Conservation (phyloP, 352 stramenopile genomes). For the Phytophthora constricta region DNA sequence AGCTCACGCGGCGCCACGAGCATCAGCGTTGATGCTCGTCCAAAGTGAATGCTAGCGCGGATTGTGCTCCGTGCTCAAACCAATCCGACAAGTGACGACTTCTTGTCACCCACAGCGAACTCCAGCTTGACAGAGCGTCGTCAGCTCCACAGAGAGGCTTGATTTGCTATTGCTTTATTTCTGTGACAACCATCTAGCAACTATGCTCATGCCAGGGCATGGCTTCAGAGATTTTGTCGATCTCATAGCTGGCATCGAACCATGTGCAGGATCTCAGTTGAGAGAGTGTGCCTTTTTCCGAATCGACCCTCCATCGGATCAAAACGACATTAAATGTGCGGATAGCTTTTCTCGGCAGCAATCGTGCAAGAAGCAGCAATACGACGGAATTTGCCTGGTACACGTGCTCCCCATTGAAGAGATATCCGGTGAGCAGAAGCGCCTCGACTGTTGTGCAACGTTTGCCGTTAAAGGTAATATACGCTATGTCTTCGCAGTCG, state of each 20-base stretch:
- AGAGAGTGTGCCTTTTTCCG: conserved; percentile 16
- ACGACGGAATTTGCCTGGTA: conserved; percentile 29
- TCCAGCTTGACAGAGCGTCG: no score
- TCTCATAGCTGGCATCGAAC: conserved; percentile 29
- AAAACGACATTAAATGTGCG: conserved; percentile 36
- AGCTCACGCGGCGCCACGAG: no score
- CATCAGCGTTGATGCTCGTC: no score
- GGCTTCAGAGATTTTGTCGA: conserved; percentile 26
- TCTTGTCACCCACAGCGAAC: no score
- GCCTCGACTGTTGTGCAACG: conserved; percentile 26
- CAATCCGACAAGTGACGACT: no score
- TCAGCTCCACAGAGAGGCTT: no score
- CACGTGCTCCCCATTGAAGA: conserved; percentile 30
- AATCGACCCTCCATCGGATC: conserved; percentile 29
- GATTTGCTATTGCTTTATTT: no score
- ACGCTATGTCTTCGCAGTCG: conserved; percentile 32
- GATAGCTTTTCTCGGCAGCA: conserved; percentile 27
- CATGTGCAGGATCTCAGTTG: conserved; percentile 27
- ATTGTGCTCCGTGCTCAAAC: no score
- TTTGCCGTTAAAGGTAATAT: conserved; percentile 19
- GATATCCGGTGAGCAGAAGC: conserved; percentile 28
- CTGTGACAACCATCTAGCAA: no score
- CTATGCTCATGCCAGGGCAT: no score
- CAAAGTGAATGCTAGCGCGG: no score
- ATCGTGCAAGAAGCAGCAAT: conserved; percentile 22